Evolutionary conservation across 306 rosid species (phyloP).

Genomic region (Fragaria iinumae): DNA sequence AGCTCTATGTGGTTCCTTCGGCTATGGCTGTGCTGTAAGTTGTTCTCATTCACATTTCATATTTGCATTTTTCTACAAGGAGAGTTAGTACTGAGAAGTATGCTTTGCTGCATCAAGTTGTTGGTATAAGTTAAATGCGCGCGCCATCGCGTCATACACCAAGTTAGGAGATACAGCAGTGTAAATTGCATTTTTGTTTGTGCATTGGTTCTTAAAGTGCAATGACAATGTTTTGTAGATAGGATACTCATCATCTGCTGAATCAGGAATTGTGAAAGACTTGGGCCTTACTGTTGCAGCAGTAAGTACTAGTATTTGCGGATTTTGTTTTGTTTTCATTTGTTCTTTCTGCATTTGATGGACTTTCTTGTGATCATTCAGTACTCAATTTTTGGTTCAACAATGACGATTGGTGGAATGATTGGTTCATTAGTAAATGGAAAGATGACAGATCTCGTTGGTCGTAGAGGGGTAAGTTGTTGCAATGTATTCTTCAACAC

Average conservation of each 20-base stretch:
- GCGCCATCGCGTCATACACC: neutral
- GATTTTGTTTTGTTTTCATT: neutral
- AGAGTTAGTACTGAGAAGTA: neutral
- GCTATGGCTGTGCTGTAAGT: constrained; percentile 17
- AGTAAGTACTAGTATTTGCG: constrained; percentile 1
- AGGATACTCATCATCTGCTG: constrained; percentile 35
- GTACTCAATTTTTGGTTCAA: constrained; percentile 43
- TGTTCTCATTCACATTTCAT: neutral
- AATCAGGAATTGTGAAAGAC: constrained; percentile 36
- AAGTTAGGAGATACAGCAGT: neutral
- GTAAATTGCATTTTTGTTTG: neutral
- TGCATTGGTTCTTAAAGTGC: too few species aligned
- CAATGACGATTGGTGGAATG: constrained; percentile 36
- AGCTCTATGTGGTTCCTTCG: constrained; percentile 4
- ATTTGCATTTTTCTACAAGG: too few species aligned
- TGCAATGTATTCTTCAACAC: neutral
- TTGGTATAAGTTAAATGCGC: neutral
- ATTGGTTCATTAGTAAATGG: constrained; percentile 37
- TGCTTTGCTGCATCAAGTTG: neutral
- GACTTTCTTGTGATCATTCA: constrained; percentile 3
- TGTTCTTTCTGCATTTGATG: neutral
- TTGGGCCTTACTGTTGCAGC: constrained; percentile 33
- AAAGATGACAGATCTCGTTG: constrained; percentile 28
- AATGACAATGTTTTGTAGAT: constrained; percentile 22
- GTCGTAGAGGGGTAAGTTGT: constrained; percentile 42